Conservation (phyloP, 805 yeast species). For the Yamadazyma endophytica region DNA sequence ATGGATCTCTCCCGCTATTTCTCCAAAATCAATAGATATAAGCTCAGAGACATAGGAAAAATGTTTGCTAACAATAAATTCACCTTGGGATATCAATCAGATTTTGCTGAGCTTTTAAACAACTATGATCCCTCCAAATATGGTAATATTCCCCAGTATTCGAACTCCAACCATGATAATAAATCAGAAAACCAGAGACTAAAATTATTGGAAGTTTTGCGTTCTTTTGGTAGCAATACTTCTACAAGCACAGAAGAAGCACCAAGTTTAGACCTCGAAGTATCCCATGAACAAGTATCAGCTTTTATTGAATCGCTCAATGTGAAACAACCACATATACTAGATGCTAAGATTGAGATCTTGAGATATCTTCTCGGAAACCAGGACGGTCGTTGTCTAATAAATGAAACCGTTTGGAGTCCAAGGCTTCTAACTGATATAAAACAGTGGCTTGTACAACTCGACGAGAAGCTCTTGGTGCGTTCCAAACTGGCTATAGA, state of each 20-base stretch:
- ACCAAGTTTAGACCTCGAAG: background rate
- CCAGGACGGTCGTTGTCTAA: conserved; percentile 17
- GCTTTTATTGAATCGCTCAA: conserved; percentile 3
- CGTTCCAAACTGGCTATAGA: conserved; percentile 1
- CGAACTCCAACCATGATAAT: background rate
- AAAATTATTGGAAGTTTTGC: conserved; percentile 33
- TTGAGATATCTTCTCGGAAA: conserved; percentile 21
- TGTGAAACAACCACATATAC: conserved; percentile 3
- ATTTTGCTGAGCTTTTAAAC: conserved; percentile 7
- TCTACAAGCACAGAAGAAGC: background rate
- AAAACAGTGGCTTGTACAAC: conserved; percentile 29
- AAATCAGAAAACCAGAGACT: conserved; percentile 14
- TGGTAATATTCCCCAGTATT: conserved; percentile 1
- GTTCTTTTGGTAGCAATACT: conserved; percentile 9
- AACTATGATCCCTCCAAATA: conserved; percentile 2
- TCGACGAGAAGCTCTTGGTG: conserved; percentile 18
- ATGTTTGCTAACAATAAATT: conserved; percentile 1
- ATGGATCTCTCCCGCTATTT: conserved; percentile 2
- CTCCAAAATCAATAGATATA: background rate
- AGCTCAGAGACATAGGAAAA: conserved; percentile 4
- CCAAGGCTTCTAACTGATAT: conserved; percentile 27
- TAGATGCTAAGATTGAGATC: conserved; percentile 20
- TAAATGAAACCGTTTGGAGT: conserved; percentile 40
- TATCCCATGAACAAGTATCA: background rate
- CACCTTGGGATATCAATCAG: conserved; percentile 1